Percentiles rank a stretch among this genome's conserved stretches.
Evolutionary conservation across 2,329 filamentous ascomycete genomes (phyloP).

Genomic region (Ascocoryne sarcoides): DNA sequence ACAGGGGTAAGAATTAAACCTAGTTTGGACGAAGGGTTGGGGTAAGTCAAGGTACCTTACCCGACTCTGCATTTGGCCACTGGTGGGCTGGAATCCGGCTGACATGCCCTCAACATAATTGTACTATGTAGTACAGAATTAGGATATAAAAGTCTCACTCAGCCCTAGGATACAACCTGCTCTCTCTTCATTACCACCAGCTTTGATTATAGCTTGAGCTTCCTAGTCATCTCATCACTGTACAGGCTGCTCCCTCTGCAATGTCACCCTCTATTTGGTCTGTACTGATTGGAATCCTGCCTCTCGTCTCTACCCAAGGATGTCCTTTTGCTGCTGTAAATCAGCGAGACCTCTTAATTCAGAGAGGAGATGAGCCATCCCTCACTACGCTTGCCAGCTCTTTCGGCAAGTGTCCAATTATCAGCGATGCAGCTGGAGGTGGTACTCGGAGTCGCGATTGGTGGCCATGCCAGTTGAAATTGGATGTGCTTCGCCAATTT

Average conservation of each 20-base stretch:
- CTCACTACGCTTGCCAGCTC: slow-evolving; percentile 13
- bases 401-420: slow-evolving; percentile 18
- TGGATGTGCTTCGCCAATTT: slow-evolving; percentile 51
- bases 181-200: neutral
- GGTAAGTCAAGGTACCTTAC: too few relatives aligned
- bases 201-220: slow-evolving; percentile 3
- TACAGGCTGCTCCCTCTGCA: neutral
- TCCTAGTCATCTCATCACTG: neutral
- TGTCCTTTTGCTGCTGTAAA: slow-evolving; percentile 13
- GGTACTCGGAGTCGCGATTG: slow-evolving; percentile 47
- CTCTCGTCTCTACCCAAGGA: slow-evolving; percentile 16
- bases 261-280: slow-evolving; percentile 13
- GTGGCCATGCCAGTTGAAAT: slow-evolving; percentile 48
- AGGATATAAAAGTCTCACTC: slow-evolving; percentile 3
- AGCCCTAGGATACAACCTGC: neutral
- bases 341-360: slow-evolving; percentile 13
- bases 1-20: too few relatives aligned
- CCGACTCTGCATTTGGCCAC: too few relatives aligned
- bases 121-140: slow-evolving; percentile 4
- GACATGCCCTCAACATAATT: too few relatives aligned
- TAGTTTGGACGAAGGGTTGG: too few relatives aligned
- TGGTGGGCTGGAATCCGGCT: too few relatives aligned
- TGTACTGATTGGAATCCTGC: slow-evolving; percentile 14
- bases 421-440: slow-evolving; percentile 31
- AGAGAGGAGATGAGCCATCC: slow-evolving; percentile 12